Evolutionary conservation across 768 basidiomycete genomes (phyloP).

Genomic region (Boletus vermiculosoides): DNA sequence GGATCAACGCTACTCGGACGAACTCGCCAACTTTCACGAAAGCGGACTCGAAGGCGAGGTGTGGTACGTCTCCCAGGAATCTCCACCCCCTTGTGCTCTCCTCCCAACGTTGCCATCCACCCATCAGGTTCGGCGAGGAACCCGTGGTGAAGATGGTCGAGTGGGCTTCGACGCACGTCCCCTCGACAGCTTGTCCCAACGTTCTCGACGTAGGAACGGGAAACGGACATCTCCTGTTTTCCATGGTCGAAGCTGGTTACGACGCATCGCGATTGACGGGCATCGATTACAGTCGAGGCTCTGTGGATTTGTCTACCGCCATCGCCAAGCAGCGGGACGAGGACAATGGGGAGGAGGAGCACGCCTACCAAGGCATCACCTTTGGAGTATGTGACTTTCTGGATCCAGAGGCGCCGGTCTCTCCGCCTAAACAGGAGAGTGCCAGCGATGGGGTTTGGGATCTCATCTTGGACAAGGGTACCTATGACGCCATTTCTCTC

Average conservation of each 20-base stretch:
- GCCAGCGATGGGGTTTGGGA: conserved; percentile 51
- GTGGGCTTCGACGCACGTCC: conserved; percentile 60
- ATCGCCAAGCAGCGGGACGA: conserved; percentile 49
- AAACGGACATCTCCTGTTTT: conserved; percentile 75
- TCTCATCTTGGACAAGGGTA: conserved; percentile 82
- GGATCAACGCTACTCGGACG: conserved; percentile 72
- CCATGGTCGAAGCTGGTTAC: conserved; percentile 68
- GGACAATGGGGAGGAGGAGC: background rate
- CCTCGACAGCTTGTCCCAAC: conserved; percentile 44
- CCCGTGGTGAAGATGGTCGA: conserved; percentile 76
- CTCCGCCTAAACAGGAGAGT: conserved; percentile 10
- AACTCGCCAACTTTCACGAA: conserved; percentile 71
- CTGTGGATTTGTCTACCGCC: conserved; percentile 58
- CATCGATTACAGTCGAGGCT: conserved; percentile 75
- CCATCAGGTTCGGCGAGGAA: conserved; percentile 73
- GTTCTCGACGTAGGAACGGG: conserved; percentile 80
- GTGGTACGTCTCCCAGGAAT: conserved; percentile 49
- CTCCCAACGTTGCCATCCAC: background rate
- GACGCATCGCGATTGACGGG: conserved; percentile 50
- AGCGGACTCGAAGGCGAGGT: conserved; percentile 83
- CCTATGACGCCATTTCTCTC: conserved; percentile 81
- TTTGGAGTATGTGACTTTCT: conserved; percentile 70
- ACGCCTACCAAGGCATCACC: conserved; percentile 30
- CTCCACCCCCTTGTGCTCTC: background rate
- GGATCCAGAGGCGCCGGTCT: conserved; percentile 44